Evolutionary conservation across 2,329 filamentous ascomycete species (phyloP).

Genomic region (Colletotrichum sp.): DNA sequence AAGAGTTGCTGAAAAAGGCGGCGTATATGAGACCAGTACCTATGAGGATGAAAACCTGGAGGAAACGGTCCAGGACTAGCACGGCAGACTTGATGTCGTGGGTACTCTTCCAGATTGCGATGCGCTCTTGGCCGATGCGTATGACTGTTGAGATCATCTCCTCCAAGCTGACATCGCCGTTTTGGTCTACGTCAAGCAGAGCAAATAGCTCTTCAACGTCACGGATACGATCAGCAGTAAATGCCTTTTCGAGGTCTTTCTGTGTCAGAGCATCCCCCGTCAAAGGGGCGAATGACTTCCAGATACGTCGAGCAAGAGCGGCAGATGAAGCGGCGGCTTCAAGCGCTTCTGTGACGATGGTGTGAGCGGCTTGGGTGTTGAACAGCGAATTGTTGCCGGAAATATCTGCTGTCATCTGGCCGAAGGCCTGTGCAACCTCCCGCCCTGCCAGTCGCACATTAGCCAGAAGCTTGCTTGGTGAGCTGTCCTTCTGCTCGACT

Average conservation of each 20-base stretch:
- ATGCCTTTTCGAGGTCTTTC: not conserved
- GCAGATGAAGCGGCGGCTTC: not conserved
- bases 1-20: slow-evolving; percentile 86
- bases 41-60: not conserved
- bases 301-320: not conserved
- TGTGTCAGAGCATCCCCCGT: not conserved
- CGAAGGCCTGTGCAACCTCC: not conserved
- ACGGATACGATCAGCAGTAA: not conserved
- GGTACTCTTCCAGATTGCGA: slow-evolving; percentile 3
- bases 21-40: not conserved
- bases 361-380: slow-evolving; percentile 3
- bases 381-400: not conserved
- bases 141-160: not conserved
- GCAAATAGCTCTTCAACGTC: slow-evolving; percentile 1
- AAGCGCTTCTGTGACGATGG: slow-evolving; percentile 1
- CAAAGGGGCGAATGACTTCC: not conserved
- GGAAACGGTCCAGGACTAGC: not conserved
- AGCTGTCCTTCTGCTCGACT: not conserved
- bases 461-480: slow-evolving; percentile 7
- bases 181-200: not conserved
- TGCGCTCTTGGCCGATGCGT: not conserved
- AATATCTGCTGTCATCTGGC: not conserved
- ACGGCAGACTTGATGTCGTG: slow-evolving; percentile 5
- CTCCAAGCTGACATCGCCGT: not conserved
- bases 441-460: not conserved